These are phyloP conservation scores for Anisodus acutangulus DNA, from an alignment of 257 asterid species.

Conservation along the genomic window DNA sequence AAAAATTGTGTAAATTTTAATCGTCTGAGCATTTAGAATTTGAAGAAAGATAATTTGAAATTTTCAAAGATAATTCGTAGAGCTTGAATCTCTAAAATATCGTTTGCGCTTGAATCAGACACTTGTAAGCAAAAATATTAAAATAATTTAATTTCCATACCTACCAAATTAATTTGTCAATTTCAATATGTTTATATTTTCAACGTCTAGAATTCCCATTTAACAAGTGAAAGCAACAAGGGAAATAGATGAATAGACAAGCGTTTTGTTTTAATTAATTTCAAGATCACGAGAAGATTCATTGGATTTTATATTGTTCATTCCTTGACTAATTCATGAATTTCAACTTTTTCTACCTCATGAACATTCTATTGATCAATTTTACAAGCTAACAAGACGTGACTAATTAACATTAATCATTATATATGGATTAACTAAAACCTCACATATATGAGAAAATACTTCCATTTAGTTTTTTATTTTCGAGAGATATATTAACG, in stretches of 20 bases:
- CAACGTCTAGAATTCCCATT: not conserved
- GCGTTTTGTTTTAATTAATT: not conserved
- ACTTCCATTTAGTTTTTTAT: not conserved
- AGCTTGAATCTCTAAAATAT: not conserved
- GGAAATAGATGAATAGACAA: not conserved
- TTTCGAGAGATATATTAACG: too few relatives aligned
- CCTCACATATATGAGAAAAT: not conserved
- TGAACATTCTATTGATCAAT: not conserved
- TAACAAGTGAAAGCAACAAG: constrained; percentile 23
- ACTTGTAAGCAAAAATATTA: too few relatives aligned
- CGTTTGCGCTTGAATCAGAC: not conserved
- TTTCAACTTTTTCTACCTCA: not conserved
- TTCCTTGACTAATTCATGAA: not conserved
- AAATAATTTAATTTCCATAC: too few relatives aligned
- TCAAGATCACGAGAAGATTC: constrained; percentile 19
- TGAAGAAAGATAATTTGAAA: too few relatives aligned
- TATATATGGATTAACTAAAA: too few relatives aligned
- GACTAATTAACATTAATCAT: not conserved
- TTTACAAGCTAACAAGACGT: not conserved
- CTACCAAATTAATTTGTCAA: not conserved
- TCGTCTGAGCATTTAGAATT: not conserved
- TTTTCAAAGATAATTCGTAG: not conserved
- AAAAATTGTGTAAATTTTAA: too few relatives aligned
- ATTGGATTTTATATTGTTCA: not conserved
- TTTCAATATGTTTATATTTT: not conserved